These are phyloP conservation scores for Logfia minima DNA, from an alignment of 129 eudicot genomes.

Conservation along the genomic window DNA sequence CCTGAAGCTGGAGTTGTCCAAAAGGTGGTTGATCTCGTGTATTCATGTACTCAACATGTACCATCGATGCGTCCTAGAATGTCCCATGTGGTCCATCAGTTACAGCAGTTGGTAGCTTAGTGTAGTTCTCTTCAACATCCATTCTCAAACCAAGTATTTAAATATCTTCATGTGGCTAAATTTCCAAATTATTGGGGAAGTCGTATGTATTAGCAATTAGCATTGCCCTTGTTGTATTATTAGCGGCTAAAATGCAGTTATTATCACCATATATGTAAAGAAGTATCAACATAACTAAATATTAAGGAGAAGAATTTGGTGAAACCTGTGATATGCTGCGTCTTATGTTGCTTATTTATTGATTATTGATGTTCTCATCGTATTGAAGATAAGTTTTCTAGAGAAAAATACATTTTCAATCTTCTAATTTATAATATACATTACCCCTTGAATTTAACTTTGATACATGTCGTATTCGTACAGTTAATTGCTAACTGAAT, in stretches of 20 bases:
- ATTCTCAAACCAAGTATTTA: not conserved
- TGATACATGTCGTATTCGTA: not conserved
- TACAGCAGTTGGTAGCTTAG: constrained; percentile 74
- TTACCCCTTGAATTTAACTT: no score
- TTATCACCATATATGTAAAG: constrained; percentile 16
- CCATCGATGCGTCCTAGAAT: constrained; percentile 96
- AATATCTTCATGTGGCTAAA: not conserved
- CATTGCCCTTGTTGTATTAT: constrained; percentile 24
- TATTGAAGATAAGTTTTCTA: no score
- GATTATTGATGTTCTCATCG: not conserved
- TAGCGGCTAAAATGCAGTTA: constrained; percentile 16
- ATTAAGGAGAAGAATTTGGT: not conserved
- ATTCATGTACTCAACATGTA: constrained; percentile 86
- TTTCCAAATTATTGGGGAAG: not conserved
- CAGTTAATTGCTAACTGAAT: not conserved
- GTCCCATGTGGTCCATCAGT: constrained; percentile 98
- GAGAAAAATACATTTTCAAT: no score
- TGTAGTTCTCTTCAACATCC: constrained; percentile 3
- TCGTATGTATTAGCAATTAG: not conserved
- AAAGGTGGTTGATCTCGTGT: constrained; percentile 90
- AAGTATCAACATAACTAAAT: constrained; percentile 3
- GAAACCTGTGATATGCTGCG: not conserved
- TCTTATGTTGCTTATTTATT: constrained; percentile 1
- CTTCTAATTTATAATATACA: no score
- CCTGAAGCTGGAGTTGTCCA: constrained; percentile 87